A percentile compares a stretch with the other conserved stretches of the same genome.
Evolutionary conservation across 768 basidiomycete genomes (phyloP).

Genomic region (Lentinula detonsa): DNA sequence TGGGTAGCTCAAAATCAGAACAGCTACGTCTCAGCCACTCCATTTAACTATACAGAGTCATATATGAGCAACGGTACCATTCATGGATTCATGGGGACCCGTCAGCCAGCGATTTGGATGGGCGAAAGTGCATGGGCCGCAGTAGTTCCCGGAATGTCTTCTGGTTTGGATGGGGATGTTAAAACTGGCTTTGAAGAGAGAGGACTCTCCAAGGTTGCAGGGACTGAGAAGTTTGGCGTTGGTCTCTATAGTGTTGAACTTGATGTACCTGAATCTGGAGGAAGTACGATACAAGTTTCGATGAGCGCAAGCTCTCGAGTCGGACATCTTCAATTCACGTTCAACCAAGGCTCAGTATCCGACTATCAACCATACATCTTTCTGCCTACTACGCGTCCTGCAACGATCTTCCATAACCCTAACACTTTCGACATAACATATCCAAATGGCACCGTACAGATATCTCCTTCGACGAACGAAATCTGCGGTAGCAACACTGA

Average conservation of each 20-base stretch:
- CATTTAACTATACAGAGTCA: constrained; percentile 56
- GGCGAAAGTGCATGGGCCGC: constrained; percentile 65
- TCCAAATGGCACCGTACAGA: constrained; percentile 44
- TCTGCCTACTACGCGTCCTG: constrained; percentile 60
- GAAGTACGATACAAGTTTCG: constrained; percentile 48
- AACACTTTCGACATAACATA: constrained; percentile 29
- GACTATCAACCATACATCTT: constrained; percentile 47
- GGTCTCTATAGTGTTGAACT: constrained; percentile 55
- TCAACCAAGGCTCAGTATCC: constrained; percentile 25
- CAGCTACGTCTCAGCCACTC: constrained; percentile 70
- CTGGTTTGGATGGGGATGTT: constrained; percentile 25
- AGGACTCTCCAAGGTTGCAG: constrained; percentile 46
- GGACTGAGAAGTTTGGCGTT: constrained; percentile 46
- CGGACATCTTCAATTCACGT: constrained; percentile 69
- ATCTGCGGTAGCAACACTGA: constrained; percentile 63
- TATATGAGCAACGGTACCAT: constrained; percentile 24
- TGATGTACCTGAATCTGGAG: constrained; percentile 34
- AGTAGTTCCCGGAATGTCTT: constrained; percentile 51
- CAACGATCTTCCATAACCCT: constrained; percentile 32
- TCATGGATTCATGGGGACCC: constrained; percentile 75
- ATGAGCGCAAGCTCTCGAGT: constrained; percentile 68
- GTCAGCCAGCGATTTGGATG: constrained; percentile 90
- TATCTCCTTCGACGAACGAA: constrained; percentile 37
- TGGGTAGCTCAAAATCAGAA: constrained; percentile 79
- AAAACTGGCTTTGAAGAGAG: constrained; percentile 52